Percentiles rank a stretch among this genome's conserved stretches.
Evolutionary conservation across 176 grass and related monocot genomes (phyloP).

Genomic region (Aegilops tauschii): DNA sequence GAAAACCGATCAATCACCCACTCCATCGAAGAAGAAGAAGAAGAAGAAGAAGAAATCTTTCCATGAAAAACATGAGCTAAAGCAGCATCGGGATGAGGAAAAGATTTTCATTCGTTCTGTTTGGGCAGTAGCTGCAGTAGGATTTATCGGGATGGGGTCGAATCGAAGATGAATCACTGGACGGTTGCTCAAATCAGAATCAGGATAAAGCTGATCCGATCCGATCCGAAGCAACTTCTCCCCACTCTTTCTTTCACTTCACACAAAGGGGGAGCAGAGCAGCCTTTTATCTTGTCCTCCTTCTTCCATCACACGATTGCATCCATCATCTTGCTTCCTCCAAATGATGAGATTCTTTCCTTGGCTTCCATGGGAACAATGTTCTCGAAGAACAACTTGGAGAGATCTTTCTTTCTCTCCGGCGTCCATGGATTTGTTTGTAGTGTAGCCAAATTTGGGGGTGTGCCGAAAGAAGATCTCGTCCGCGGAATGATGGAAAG

Average conservation of each 20-base stretch:
- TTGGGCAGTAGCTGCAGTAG: slow-evolving; percentile 5
- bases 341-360: neutral
- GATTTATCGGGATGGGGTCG: neutral
- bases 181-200: slow-evolving; percentile 8
- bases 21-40: neutral
- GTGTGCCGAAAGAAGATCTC: neutral
- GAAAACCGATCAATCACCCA: neutral
- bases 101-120: slow-evolving; percentile 9
- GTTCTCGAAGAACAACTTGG: neutral
- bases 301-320: neutral
- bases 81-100: slow-evolving; percentile 18
- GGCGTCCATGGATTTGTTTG: neutral
- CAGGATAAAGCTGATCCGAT: slow-evolving; percentile 20
- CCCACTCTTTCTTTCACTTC: neutral
- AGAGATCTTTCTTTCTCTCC: neutral
- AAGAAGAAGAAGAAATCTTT: neutral
- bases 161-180: slow-evolving; percentile 8
- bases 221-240: slow-evolving; percentile 4
- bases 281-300: neutral
- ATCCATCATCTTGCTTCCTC: neutral
- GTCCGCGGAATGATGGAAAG: neutral
- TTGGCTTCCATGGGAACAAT: neutral
- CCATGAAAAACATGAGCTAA: neutral
- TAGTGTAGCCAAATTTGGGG: neutral
- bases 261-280: slow-evolving; percentile 15